phyloP scores from a whole-genome alignment of 1,284 basidiomycete genomes.

The Hemileia vastatrix region DNA sequence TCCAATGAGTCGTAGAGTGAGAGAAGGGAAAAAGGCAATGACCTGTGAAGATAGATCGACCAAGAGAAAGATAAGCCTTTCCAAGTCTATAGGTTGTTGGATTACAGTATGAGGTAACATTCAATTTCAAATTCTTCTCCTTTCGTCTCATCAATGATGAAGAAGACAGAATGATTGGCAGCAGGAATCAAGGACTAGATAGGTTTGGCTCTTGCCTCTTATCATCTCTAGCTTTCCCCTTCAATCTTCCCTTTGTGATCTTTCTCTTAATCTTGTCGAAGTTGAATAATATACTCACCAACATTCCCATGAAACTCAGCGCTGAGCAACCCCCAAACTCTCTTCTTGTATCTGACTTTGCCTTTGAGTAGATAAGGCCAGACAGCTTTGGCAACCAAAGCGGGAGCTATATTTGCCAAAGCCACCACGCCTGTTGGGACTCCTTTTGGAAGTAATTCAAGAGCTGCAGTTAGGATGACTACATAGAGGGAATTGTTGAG shows the following conservation, averaged over 20 bases:
- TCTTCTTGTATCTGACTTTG: constrained; percentile 62
- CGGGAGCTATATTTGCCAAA: constrained; percentile 45
- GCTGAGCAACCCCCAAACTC: constrained; percentile 60
- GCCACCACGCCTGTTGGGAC: constrained; percentile 57
- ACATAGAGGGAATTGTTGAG: constrained; percentile 57
- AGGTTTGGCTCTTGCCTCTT: no score
- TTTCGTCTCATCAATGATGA: no score
- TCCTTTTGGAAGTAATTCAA: constrained; percentile 80
- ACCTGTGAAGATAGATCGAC: constrained; percentile 52
- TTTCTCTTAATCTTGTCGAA: no score
- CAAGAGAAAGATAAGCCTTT: neutral
- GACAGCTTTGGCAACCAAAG: constrained; percentile 62
- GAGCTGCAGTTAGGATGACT: constrained; percentile 86
- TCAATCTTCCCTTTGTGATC: no score
- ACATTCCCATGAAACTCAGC: constrained; percentile 38
- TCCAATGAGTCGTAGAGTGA: constrained; percentile 74
- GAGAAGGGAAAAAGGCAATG: constrained; percentile 73
- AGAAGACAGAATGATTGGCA: no score
- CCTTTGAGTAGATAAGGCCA: constrained; percentile 86
- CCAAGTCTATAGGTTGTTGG: no score
- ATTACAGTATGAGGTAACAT: no score
- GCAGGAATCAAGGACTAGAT: no score
- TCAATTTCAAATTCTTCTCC: no score
- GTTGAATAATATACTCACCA: no score
- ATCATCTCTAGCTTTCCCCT: no score